Evolutionary conservation across 352 stramenopile species (phyloP).

Genomic region (Thraustotheca clavata): DNA sequence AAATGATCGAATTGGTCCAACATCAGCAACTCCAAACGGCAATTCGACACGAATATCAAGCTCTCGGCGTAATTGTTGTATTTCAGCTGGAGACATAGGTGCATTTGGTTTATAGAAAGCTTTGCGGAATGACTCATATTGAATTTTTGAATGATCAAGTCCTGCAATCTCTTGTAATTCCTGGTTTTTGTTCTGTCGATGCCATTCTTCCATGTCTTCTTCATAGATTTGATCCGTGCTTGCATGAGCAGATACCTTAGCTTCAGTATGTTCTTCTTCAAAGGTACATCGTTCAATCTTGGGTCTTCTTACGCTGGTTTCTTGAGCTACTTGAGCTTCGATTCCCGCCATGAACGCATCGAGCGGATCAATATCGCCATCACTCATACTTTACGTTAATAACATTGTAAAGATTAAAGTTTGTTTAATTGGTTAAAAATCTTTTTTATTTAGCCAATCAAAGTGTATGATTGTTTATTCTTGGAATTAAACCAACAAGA

Average conservation of each 20-base stretch:
- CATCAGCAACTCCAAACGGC: constrained; percentile 22
- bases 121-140: constrained; percentile 80
- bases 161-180: constrained; percentile 66
- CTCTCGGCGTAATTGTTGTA: constrained; percentile 36
- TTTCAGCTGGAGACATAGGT: constrained; percentile 28
- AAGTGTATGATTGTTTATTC: too few relatives aligned
- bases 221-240: constrained; percentile 24
- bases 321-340: constrained; percentile 51
- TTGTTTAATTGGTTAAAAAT: background rate
- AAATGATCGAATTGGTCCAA: constrained; percentile 66
- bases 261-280: constrained; percentile 11
- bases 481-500: too few relatives aligned
- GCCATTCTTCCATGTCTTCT: constrained; percentile 26
- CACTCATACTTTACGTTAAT: constrained; percentile 1
- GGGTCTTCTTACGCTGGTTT: constrained; percentile 21
- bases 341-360: constrained; percentile 84
- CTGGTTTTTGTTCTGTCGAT: constrained; percentile 32
- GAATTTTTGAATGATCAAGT: constrained; percentile 52
- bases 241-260: background rate
- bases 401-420: background rate
- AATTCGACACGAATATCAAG: constrained; percentile 42
- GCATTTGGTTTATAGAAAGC: constrained; percentile 50
- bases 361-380: constrained; percentile 67
- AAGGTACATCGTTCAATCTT: constrained; percentile 16
- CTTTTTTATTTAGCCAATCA: background rate